Base-by-base conservation (phyloP, 164 flowering plant genomes). In the Litsea cubeba region DNA sequence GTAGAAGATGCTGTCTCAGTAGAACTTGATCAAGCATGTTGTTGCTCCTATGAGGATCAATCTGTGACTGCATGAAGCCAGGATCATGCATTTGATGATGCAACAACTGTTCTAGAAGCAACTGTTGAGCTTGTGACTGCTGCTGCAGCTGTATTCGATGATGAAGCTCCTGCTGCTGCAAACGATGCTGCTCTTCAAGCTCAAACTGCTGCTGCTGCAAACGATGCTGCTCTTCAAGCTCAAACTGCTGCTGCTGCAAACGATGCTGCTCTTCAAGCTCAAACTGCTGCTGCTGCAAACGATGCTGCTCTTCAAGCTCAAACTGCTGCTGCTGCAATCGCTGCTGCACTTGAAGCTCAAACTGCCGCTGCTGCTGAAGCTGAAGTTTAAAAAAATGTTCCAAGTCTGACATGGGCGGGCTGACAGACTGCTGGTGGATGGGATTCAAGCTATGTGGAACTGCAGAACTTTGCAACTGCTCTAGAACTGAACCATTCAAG, bases 371-470 rank as follows among this genome's bases (percentile, higher is more conserved):
- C 75, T 83, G 88, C 58, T 82, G 92, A 35, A 80, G 73, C 57
- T 87, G 90, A 69, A 88, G 84, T 62, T 84, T 79, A 83, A 85
- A 69, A 35, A 86, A 69, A 58, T 85, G 91, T 50, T 91, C 93
- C 74, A 84, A 58, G 71, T 90, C 91, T 11, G 87, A 77, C n/a
- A 68, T 78, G 60, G 83, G 70, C 76, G 82, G 88, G 71, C 62
- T 76, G 25, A 83, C 78, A 77, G 83, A 76, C 78, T 81, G 91
- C 51, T 83, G 89, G 24, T 78, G 87, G 68, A 78, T 64, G 62
- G 69, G 81, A 71, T 81, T 84, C 75, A 77, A 77, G 69, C 74
- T 71, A 12, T 76, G 84, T 28, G 75, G 69, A 72, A 75, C 72
- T 67, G 65, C 64, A 58, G 82, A 40, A 72, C 71, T 73, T n/a